Percentiles rank a stretch among this genome's conserved stretches.
These are phyloP conservation scores for Hevea brasiliensis DNA, from an alignment of 345 rosid species.

Conservation along the genomic window DNA sequence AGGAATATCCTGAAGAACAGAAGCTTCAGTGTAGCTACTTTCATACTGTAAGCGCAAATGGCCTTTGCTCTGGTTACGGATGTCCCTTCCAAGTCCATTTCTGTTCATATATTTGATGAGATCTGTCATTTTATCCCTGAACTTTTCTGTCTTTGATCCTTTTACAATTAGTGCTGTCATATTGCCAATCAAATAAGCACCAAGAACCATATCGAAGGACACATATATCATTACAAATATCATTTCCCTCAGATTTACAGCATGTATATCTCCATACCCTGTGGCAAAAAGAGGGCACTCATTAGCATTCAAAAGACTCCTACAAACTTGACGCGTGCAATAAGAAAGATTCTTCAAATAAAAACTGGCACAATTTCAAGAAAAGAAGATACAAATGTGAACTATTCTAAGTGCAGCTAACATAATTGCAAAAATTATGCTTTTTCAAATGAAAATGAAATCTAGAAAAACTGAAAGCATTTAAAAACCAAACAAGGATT, in stretches of 20 bases:
- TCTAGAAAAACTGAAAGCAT: neutral
- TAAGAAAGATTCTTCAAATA: neutral
- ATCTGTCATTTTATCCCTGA: constrained; percentile 93
- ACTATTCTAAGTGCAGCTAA: neutral
- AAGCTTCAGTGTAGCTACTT: constrained; percentile 75
- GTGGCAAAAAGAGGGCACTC: constrained; percentile 16
- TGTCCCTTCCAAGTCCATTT: constrained; percentile 64
- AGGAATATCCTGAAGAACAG: constrained; percentile 81
- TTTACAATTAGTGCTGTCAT: constrained; percentile 96
- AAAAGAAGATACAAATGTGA: neutral
- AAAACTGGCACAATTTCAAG: neutral
- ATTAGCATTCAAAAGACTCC: constrained; percentile 11
- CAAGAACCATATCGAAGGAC: constrained; percentile 95
- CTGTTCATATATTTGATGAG: constrained; percentile 84
- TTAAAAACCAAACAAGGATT: neutral
- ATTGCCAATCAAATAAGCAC: constrained; percentile 95
- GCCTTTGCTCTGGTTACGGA: constrained; percentile 71
- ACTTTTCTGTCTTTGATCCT: constrained; percentile 95
- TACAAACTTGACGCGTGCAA: neutral
- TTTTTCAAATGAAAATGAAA: neutral
- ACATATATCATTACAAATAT: constrained; percentile 86
- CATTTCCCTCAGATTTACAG: constrained; percentile 96
- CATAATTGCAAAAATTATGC: neutral
- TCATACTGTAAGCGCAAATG: constrained; percentile 83
- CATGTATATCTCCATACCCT: constrained; percentile 99